Base-by-base conservation (phyloP, 441 rosid species). In the Monsonia emarginata region DNA sequence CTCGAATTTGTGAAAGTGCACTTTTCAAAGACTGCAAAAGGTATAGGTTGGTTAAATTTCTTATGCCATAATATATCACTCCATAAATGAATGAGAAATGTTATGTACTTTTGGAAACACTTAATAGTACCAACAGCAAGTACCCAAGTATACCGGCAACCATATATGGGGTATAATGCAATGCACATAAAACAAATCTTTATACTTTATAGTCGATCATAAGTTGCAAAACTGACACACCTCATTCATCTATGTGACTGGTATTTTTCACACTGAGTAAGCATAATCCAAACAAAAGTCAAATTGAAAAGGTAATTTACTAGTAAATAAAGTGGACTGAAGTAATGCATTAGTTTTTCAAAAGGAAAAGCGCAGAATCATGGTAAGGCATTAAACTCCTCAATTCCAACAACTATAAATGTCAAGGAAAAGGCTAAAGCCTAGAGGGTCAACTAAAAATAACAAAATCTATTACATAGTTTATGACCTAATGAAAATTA, bases 1-100 rank as follows among this genome's bases (percentile, higher is more conserved):
- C 79, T 57, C 91, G 91, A 65, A 89, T 82, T 70, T 82, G 81
- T 52, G 85, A 83, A 69, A 89, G 89, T 65, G 95, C 90, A 78
- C 79, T 83, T 78, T 85, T 94, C 77, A 91, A 77, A 74, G 80
- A 88, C 99, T 94, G 73, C 76, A 75, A 71, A 31, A 76, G 63
- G 68, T 64, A 78, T 65, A 68, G 52, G 25, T 19, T 61, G 38
- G 69, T 72, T 70, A 71, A 10, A 71, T 50, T 64, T 61, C 61
- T 48, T 56, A 4, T 11, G 57, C 63, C 64, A 70, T 21, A 42
- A 26, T 66, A 61, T 68, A 19, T 9, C 69, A 11, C 61, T 65
- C 46, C 25, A 27, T 64, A 52, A 58, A 25, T 52, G 56, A 60
- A 30, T 63, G 66, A 68, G 63, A 77, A 44, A 34, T 4, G 50